These are phyloP conservation scores for Croton laevigatus DNA, from an alignment of 441 rosid species.

Conservation along the genomic window DNA sequence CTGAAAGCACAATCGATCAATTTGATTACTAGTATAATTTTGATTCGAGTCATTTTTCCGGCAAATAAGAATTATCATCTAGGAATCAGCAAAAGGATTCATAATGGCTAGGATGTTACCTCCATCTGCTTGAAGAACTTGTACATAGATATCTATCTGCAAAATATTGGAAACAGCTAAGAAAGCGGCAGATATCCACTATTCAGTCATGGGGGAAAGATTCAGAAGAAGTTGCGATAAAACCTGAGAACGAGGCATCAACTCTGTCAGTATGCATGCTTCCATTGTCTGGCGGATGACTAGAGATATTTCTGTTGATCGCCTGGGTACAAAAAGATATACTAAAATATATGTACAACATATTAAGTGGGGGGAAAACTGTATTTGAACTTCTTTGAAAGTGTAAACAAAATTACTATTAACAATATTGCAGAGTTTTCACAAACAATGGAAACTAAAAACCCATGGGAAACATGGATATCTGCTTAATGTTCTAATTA, in stretches of 20 bases:
- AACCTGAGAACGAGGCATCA: slow-evolving; percentile 97
- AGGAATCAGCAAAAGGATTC: not conserved
- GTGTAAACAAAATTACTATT: not conserved
- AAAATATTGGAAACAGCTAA: slow-evolving; percentile 12
- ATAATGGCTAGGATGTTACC: slow-evolving; percentile 39
- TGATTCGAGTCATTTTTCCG: not conserved
- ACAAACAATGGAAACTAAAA: not conserved
- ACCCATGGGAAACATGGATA: too few relatives aligned
- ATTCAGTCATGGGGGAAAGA: not conserved
- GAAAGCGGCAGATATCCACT: not conserved
- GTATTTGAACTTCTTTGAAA: not conserved
- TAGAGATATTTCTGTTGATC: slow-evolving; percentile 87
- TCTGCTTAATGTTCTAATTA: too few relatives aligned
- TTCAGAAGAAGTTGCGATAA: not conserved
- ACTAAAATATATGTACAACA: not conserved
- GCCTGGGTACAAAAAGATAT: slow-evolving; percentile 40
- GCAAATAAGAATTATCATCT: not conserved
- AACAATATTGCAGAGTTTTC: not conserved
- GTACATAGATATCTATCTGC: slow-evolving; percentile 94
- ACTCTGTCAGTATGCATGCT: slow-evolving; percentile 74
- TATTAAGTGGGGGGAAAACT: too few relatives aligned
- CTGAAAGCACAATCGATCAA: not conserved
- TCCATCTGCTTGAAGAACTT: slow-evolving; percentile 98
- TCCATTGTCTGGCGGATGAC: slow-evolving; percentile 96
- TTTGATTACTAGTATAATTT: not conserved